Percentiles rank a stretch among this genome's conserved stretches.
Evolutionary conservation across 441 rosid species (phyloP).

Genomic region (Populus trichocarpa): DNA sequence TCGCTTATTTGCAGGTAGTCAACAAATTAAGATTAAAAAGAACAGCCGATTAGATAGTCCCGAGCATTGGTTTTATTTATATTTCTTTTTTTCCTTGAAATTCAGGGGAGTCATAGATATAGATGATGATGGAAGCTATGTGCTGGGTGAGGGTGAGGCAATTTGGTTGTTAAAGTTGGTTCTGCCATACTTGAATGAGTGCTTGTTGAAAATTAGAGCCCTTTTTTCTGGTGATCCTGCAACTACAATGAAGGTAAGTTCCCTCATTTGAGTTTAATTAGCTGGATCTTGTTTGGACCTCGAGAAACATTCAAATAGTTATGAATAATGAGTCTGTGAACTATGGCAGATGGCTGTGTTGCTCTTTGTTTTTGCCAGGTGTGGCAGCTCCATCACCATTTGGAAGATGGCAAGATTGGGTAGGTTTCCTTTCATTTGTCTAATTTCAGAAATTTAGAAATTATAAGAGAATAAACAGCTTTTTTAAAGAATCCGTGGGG

Average conservation of each 20-base stretch:
- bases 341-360: constrained; percentile 78
- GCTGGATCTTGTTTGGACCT: background rate
- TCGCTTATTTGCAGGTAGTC: constrained; percentile 66
- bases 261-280: background rate
- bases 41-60: background rate
- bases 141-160: constrained; percentile 82
- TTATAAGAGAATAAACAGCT: background rate
- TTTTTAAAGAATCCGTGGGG: too few species aligned
- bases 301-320: background rate
- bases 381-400: constrained; percentile 85
- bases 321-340: constrained; percentile 15
- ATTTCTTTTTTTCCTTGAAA: background rate
- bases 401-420: constrained; percentile 90
- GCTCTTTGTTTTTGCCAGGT: constrained; percentile 74
- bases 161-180: constrained; percentile 59
- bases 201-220: constrained; percentile 59
- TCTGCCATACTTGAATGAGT: constrained; percentile 86
- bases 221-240: constrained; percentile 90
- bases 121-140: constrained; percentile 42
- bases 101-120: constrained; percentile 46
- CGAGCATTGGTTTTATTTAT: background rate
- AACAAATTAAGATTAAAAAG: background rate
- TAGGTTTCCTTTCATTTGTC: constrained; percentile 17
- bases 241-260: constrained; percentile 81
- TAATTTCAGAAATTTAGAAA: background rate